Evolutionary conservation across 345 rosid species (phyloP).

Genomic region (Pseudoturritis turrita): DNA sequence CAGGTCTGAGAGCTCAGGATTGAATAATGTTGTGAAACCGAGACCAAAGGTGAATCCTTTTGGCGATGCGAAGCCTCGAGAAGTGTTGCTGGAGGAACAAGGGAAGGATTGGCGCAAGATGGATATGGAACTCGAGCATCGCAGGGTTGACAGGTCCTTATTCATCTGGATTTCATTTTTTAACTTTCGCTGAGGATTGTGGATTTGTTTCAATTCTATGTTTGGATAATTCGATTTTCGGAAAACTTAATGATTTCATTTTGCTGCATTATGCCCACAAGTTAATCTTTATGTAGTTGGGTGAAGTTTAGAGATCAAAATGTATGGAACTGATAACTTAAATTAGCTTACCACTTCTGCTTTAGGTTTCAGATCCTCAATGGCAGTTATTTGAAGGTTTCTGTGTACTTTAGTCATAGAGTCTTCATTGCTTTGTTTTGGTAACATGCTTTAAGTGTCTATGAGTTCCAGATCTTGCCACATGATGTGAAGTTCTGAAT

Average conservation of each 20-base stretch:
- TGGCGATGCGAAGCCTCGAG: slow-evolving; percentile 95
- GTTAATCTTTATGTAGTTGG: not conserved
- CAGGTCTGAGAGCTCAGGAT: slow-evolving; percentile 68
- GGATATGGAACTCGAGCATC: slow-evolving; percentile 82
- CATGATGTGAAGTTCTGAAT: not conserved
- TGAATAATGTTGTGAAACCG: slow-evolving; percentile 51
- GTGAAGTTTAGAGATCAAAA: not conserved
- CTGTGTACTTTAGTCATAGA: not conserved
- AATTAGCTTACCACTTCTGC: not conserved
- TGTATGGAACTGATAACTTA: not conserved
- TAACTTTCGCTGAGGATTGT: not conserved
- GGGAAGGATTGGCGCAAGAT: slow-evolving; percentile 94
- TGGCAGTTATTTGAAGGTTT: not conserved
- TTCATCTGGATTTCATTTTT: not conserved
- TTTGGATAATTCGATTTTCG: not conserved
- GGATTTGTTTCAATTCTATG: not conserved
- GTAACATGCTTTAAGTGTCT: not conserved
- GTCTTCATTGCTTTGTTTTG: not conserved
- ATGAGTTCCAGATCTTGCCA: not conserved
- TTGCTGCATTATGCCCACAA: not conserved
- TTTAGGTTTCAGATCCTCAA: not conserved
- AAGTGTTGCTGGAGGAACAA: slow-evolving; percentile 77
- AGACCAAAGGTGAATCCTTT: slow-evolving; percentile 87
- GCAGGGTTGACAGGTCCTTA: slow-evolving; percentile 62
- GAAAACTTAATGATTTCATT: not conserved